Conservation (phyloP, 2,329 filamentous ascomycete genomes). For the Monilinia fructicola region DNA sequence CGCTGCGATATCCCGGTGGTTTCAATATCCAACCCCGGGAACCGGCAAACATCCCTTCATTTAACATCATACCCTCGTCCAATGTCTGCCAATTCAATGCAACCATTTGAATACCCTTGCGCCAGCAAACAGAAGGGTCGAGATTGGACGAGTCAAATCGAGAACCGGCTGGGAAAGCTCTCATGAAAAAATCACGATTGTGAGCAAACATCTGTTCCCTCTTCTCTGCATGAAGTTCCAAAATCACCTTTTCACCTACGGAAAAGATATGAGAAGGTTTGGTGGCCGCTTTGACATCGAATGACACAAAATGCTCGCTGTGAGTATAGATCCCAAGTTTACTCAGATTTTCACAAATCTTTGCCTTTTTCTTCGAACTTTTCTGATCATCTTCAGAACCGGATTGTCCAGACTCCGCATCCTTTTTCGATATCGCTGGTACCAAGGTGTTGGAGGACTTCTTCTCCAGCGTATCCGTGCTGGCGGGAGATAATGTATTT, state of each 20-base stretch:
- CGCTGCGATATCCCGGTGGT: conserved; percentile 66
- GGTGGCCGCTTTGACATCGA: conserved; percentile 63
- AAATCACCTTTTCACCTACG: conserved; percentile 62
- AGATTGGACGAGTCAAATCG: conserved; percentile 83
- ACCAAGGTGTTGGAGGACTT: conserved; percentile 28
- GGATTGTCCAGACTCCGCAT: conserved; percentile 35
- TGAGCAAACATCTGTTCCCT: conserved; percentile 68
- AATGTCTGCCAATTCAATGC: conserved; percentile 92
- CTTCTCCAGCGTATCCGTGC: conserved; percentile 5
- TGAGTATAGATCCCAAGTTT: conserved; percentile 81
- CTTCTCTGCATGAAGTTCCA: conserved; percentile 58
- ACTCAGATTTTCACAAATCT: conserved; percentile 71
- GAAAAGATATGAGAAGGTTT: conserved; percentile 67
- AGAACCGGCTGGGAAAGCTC: conserved; percentile 81
- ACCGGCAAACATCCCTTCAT: conserved; percentile 85
- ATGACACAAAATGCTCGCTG: conserved; percentile 75
- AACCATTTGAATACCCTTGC: conserved; percentile 84
- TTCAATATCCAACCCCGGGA: conserved; percentile 85
- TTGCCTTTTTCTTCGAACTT: conserved; percentile 38
- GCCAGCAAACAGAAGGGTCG: conserved; percentile 82
- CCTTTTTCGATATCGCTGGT: conserved; percentile 28
- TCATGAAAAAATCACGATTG: conserved; percentile 80
- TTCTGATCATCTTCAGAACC: conserved; percentile 39
- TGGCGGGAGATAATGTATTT: conserved; percentile 16
- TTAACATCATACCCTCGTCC: conserved; percentile 94